Percentiles rank a stretch among this genome's conserved stretches.
These are phyloP conservation scores for Globisporangium viniferum DNA, from an alignment of 352 stramenopile species.

Conservation along the genomic window DNA sequence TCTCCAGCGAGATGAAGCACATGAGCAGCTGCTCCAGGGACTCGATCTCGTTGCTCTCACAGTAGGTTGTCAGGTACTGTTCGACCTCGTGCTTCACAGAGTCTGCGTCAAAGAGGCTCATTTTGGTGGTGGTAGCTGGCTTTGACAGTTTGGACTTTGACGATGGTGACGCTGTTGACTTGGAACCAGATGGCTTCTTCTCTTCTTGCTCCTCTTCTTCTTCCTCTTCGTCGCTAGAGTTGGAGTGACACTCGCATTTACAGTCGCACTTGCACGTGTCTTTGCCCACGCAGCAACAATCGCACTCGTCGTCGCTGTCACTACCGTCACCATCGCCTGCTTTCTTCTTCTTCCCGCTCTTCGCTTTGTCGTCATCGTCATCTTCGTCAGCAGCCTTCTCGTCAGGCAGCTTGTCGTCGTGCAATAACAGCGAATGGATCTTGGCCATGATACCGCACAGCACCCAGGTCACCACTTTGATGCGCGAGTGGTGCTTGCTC, in stretches of 20 bases:
- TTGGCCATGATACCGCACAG: constrained; percentile 85
- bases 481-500: constrained; percentile 73
- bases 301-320: constrained; percentile 73
- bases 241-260: constrained; percentile 65
- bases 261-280: constrained; percentile 53
- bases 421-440: constrained; percentile 68
- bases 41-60: constrained; percentile 16
- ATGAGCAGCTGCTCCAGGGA: constrained; percentile 34
- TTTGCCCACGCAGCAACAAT: constrained; percentile 70
- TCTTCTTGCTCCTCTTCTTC: constrained; percentile 12
- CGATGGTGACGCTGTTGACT: constrained; percentile 16
- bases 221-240: constrained; percentile 49
- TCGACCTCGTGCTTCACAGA: constrained; percentile 29
- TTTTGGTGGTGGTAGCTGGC: constrained; percentile 7
- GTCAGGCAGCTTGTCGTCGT: constrained; percentile 63
- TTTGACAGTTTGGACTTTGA: constrained; percentile 21
- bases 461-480: constrained; percentile 86
- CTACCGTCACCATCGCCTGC: constrained; percentile 25
- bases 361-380: constrained; percentile 52
- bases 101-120: constrained; percentile 21
- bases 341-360: constrained; percentile 26
- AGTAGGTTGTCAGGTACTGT: constrained; percentile 25
- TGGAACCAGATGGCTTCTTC: constrained; percentile 6
- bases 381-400: constrained; percentile 20
- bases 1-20: constrained; percentile 38